A percentile compares a stretch with the other conserved stretches of the same genome.
These are phyloP conservation scores for Epichloe elymi DNA, from an alignment of 2,329 filamentous ascomycete species.

Conservation along the genomic window DNA sequence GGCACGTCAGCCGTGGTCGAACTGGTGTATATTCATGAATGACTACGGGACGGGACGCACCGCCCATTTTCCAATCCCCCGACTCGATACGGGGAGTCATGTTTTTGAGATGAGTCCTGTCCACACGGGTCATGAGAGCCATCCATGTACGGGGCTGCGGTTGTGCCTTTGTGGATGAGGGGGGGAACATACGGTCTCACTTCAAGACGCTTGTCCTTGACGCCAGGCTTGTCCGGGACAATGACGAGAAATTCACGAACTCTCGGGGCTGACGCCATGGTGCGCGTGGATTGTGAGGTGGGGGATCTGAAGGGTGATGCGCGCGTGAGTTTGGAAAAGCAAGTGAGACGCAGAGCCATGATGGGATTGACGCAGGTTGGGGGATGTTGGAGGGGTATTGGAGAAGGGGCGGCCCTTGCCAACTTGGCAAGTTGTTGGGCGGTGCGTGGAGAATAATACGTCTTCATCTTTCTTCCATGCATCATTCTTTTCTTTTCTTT, in stretches of 20 bases:
- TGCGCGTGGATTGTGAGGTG: slow-evolving; percentile 7
- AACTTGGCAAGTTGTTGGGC: too few relatives aligned
- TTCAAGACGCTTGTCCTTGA: slow-evolving; percentile 46
- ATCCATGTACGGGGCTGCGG: too few relatives aligned
- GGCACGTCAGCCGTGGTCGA: background rate
- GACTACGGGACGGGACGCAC: slow-evolving; percentile 24
- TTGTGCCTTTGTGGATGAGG: background rate
- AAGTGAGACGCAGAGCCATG: slow-evolving; percentile 8
- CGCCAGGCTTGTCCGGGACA: slow-evolving; percentile 51
- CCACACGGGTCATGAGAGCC: background rate
- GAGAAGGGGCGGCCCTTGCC: background rate
- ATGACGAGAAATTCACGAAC: slow-evolving; percentile 57
- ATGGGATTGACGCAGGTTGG: background rate
- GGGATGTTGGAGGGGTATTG: background rate
- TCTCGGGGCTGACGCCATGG: slow-evolving; percentile 17
- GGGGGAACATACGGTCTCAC: slow-evolving; percentile 37
- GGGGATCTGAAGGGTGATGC: slow-evolving; percentile 2
- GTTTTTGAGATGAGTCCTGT: slow-evolving; percentile 40
- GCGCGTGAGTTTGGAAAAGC: background rate
- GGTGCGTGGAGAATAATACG: background rate
- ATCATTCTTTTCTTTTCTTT: too few relatives aligned
- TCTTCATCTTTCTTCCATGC: too few relatives aligned
- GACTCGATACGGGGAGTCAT: slow-evolving; percentile 38
- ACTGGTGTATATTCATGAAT: background rate
- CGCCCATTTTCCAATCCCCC: slow-evolving; percentile 51